Base-by-base conservation (phyloP, 192 early-diverging fungal species). In the Obelidium mucronatum region DNA sequence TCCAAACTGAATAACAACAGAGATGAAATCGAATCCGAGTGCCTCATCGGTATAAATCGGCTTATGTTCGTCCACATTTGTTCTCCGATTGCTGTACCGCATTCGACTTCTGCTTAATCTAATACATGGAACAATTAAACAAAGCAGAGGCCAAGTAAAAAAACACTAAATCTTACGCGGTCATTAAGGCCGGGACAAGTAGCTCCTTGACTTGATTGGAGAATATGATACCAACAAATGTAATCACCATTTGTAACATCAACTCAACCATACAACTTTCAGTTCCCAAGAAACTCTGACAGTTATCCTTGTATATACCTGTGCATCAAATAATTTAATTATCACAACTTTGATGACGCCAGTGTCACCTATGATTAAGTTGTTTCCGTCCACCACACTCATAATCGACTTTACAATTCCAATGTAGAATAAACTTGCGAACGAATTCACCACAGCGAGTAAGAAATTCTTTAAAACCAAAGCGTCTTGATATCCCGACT, bases 391-490 rank as follows among this genome's bases (percentile, higher is more conserved):
- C 17, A 39, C 37, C 31, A 1, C 17, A 1, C 22, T 65, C 30
- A 65, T 39, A 17, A 65, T 39, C 19, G 34, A 37, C 79, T 89
- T 91, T 30, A 90, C 65, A 24, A 89, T 71, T 26, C 82, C 79
- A 40, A 89, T 82, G 67, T 91, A 91, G 66, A 91, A 80, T n/a
- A 92, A 66, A 2, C 79, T 71, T 22, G 84, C 83, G 72, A 86
- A 92, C 59, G 82, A 88, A 80, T 90, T 90, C 48, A 91, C 67
- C 63, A 91, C 90, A 34, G 83, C 82, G 66, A 92, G 85, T 22
- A 92, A 42, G 74, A 86, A 88, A 3, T 73, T 79, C 67, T 92
- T 92, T 42, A 83, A 40, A 48, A 90, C 90, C 22, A 88, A 79
- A 70, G 35, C 80, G 61, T 81, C 74, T 39, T 65, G 63, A 39